Evolutionary conservation across 106 monocot genomes (phyloP).

Genomic region (Phalaenopsis aphrodite): DNA sequence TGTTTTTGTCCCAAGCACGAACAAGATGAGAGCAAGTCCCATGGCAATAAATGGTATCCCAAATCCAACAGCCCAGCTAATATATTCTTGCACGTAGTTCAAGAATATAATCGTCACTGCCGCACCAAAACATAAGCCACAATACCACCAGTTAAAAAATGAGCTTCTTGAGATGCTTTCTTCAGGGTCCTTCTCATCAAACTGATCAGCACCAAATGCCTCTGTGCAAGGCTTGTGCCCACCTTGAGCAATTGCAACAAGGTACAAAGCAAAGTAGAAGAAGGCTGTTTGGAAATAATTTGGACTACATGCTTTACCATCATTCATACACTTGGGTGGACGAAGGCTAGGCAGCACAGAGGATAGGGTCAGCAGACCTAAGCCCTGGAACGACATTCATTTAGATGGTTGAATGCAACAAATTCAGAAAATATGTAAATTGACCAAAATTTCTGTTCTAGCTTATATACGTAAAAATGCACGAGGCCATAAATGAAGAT

Average conservation of each 20-base stretch:
- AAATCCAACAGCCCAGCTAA: conserved; percentile 72
- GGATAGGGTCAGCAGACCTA: conserved; percentile 51
- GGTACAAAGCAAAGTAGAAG: conserved; percentile 62
- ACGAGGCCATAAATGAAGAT: background rate
- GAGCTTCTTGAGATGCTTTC: conserved; percentile 44
- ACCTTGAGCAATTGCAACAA: conserved; percentile 63
- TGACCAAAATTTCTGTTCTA: background rate
- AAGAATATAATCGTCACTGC: conserved; percentile 18
- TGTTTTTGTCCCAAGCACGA: conserved; percentile 51
- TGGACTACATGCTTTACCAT: conserved; percentile 12
- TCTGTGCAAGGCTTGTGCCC: conserved; percentile 70
- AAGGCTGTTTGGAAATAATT: conserved; percentile 19
- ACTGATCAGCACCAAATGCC: conserved; percentile 90
- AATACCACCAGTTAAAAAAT: conserved; percentile 93
- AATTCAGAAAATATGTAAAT: background rate
- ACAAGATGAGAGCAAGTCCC: conserved; percentile 35
- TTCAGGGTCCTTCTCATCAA: conserved; percentile 50
- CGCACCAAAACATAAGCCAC: conserved; percentile 22
- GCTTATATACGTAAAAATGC: background rate
- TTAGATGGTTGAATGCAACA: background rate
- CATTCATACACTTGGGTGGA: conserved; percentile 9
- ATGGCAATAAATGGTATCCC: conserved; percentile 57
- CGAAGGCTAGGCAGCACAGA: conserved; percentile 19
- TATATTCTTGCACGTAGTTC: conserved; percentile 62
- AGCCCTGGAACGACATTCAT: conserved; percentile 23